phyloP scores from a whole-genome alignment of 768 basidiomycete genomes.

The Panaeolus cyanescens region DNA sequence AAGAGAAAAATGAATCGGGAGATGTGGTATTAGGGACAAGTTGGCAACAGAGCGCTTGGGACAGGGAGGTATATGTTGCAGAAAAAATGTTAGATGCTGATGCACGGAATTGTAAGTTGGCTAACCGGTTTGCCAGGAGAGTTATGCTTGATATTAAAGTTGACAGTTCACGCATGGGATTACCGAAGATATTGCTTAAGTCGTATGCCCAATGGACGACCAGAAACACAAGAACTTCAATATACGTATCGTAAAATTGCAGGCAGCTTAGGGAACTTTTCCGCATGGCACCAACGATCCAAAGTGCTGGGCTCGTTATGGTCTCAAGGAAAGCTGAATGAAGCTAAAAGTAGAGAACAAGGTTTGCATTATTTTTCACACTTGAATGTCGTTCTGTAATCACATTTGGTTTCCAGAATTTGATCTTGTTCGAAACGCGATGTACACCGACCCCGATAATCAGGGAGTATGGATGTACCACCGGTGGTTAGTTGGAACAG shows the following conservation, averaged over 20 bases:
- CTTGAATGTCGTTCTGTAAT: not conserved
- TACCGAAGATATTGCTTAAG: constrained; percentile 87
- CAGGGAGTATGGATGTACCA: constrained; percentile 99
- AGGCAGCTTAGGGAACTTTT: constrained; percentile 95
- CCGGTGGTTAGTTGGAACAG: constrained; percentile 89
- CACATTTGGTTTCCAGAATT: constrained; percentile 61
- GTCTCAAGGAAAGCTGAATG: constrained; percentile 55
- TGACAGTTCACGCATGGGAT: constrained; percentile 89
- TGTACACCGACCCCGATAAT: constrained; percentile 96
- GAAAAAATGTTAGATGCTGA: constrained; percentile 94
- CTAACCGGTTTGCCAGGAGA: not conserved
- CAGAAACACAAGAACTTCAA: constrained; percentile 68
- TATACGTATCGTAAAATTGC: constrained; percentile 93
- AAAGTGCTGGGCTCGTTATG: constrained; percentile 74
- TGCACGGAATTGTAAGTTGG: constrained; percentile 82
- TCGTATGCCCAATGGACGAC: constrained; percentile 60
- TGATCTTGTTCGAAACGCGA: constrained; percentile 87
- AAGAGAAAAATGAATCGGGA: constrained; percentile 42
- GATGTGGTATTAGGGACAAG: constrained; percentile 28
- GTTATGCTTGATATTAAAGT: not conserved
- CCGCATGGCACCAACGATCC: constrained; percentile 97
- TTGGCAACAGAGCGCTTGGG: constrained; percentile 87
- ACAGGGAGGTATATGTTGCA: constrained; percentile 80
- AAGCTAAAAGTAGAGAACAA: constrained; percentile 60
- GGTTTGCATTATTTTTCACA: constrained; percentile 45